Evolutionary conservation across 1,284 basidiomycete species (phyloP).

Genomic region (Trichosporon sp.): DNA sequence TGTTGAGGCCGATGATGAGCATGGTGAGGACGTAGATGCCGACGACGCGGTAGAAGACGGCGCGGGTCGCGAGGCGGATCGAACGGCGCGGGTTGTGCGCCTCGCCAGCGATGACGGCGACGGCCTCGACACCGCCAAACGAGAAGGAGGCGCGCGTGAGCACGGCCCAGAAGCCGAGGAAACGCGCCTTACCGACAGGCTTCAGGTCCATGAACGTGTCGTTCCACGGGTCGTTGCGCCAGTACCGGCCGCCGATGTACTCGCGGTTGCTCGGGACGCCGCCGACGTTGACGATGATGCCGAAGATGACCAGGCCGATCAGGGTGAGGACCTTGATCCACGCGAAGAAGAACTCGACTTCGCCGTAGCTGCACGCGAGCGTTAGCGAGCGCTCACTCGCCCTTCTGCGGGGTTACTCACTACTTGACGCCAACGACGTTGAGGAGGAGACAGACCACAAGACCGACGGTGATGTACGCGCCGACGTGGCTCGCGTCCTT

Average conservation of each 20-base stretch:
- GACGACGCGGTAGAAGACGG: slow-evolving; percentile 71
- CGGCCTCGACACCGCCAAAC: slow-evolving; percentile 52
- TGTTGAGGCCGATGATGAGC: slow-evolving; percentile 38
- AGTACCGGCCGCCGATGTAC: slow-evolving; percentile 61
- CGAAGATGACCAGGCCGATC: slow-evolving; percentile 60
- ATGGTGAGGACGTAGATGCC: slow-evolving; percentile 61
- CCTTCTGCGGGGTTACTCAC: neutral
- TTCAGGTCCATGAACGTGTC: slow-evolving; percentile 40
- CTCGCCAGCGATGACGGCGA: slow-evolving; percentile 57
- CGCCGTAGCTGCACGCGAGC: slow-evolving; percentile 27
- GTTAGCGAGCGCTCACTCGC: neutral
- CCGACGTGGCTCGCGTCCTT: slow-evolving; percentile 32
- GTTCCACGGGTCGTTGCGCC: slow-evolving; percentile 63
- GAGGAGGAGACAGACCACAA: slow-evolving; percentile 7
- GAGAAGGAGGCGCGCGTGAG: slow-evolving; percentile 53
- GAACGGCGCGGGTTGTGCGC: slow-evolving; percentile 67
- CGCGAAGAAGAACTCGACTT: slow-evolving; percentile 65
- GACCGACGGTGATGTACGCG: slow-evolving; percentile 28
- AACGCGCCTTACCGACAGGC: slow-evolving; percentile 44
- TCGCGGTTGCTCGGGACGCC: slow-evolving; percentile 64
- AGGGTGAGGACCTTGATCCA: slow-evolving; percentile 71
- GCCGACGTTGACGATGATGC: slow-evolving; percentile 71
- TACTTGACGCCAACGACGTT: slow-evolving; percentile 32
- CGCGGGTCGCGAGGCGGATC: slow-evolving; percentile 69
- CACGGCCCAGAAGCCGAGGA: slow-evolving; percentile 68